These are phyloP conservation scores for Psilocybe azurescens DNA, from an alignment of 768 basidiomycete genomes.

Conservation along the genomic window DNA sequence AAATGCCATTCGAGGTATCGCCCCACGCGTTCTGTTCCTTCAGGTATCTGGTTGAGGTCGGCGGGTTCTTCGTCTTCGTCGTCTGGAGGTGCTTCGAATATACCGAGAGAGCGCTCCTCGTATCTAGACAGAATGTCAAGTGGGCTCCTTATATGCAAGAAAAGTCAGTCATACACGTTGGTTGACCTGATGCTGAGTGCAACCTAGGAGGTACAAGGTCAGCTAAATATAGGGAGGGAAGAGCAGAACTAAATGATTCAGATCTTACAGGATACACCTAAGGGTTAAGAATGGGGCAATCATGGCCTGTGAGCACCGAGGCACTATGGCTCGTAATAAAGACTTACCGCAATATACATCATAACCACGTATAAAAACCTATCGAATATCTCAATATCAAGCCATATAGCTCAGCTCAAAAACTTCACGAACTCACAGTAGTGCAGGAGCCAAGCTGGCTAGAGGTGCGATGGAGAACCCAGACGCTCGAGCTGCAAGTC, in stretches of 20 bases:
- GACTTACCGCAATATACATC: constrained; percentile 68
- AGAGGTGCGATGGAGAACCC: constrained; percentile 55
- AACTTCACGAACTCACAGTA: constrained; percentile 53
- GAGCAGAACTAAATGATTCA: too few relatives aligned
- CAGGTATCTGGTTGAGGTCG: constrained; percentile 38
- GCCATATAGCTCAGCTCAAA: too few relatives aligned
- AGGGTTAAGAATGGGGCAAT: neutral
- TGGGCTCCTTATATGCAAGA: neutral
- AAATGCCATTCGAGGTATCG: constrained; percentile 61
- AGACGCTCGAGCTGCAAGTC: constrained; percentile 56
- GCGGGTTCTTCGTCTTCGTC: constrained; percentile 55
- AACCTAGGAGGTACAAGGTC: constrained; percentile 37
- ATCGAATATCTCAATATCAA: neutral
- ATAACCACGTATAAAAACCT: constrained; percentile 78
- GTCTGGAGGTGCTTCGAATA: constrained; percentile 59
- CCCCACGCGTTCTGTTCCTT: constrained; percentile 48
- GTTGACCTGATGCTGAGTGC: constrained; percentile 70
- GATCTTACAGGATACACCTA: constrained; percentile 48
- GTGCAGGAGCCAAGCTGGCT: constrained; percentile 63
- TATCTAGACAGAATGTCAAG: constrained; percentile 40
- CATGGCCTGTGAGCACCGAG: neutral
- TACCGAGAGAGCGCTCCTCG: constrained; percentile 74
- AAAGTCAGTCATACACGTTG: constrained; percentile 51
- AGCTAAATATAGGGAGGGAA: neutral
- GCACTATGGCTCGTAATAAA: neutral